Conservation (phyloP, 2,329 filamentous ascomycete species). For the Sarocladiaceae sp. region DNA sequence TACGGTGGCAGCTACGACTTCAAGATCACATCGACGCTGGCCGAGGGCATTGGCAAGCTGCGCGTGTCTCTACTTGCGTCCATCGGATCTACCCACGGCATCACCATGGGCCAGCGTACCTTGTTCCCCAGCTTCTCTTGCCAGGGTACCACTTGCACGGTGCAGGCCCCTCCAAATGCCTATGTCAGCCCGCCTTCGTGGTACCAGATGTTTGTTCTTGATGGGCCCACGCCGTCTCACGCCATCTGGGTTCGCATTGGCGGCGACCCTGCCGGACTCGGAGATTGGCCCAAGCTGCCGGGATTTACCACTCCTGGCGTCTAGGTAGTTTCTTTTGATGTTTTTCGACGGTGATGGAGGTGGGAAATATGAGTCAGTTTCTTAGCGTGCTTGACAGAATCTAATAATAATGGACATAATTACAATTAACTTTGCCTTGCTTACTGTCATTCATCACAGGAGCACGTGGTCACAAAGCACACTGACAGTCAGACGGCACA, state of each 20-base stretch:
- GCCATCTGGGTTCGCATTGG: constrained; percentile 2
- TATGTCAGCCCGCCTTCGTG: not conserved
- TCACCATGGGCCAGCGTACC: constrained; percentile 2
- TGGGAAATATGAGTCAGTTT: too few relatives aligned
- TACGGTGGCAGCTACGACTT: not conserved
- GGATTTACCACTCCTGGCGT: not conserved
- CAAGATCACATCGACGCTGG: not conserved
- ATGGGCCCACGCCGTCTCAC: constrained; percentile 1
- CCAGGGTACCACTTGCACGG: not conserved
- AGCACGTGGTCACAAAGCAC: too few relatives aligned
- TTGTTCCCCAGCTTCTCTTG: not conserved
- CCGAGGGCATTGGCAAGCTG: not conserved
- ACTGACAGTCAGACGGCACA: too few relatives aligned
- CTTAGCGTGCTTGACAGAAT: too few relatives aligned
- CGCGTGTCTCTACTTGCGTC: not conserved
- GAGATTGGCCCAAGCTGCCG: not conserved
- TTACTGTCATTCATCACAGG: too few relatives aligned
- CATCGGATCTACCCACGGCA: not conserved
- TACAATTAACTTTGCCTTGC: too few relatives aligned
- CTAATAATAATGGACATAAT: too few relatives aligned
- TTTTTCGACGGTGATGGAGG: too few relatives aligned
- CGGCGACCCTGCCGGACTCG: not conserved
- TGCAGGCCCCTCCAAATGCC: not conserved
- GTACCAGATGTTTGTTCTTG: constrained; percentile 3
- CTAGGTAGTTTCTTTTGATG: not conserved